Evolutionary conservation across 495 filamentous ascomycete species (phyloP).

Genomic region (Wilcoxina mikolae): DNA sequence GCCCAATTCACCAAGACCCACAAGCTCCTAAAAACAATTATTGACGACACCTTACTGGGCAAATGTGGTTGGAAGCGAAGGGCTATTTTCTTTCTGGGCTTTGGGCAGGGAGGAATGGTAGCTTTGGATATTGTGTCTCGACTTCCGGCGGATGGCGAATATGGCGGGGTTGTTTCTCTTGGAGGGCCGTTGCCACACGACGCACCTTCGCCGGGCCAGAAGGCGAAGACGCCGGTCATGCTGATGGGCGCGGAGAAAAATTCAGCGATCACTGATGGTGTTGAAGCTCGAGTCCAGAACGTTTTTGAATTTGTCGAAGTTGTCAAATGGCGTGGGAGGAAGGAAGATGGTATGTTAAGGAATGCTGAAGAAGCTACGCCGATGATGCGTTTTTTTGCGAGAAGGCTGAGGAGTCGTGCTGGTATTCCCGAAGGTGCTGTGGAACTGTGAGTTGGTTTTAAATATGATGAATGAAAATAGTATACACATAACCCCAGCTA

Average conservation of each 20-base stretch:
- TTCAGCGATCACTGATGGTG: slow-evolving; percentile 46
- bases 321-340: slow-evolving; percentile 51
- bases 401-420: slow-evolving; percentile 45
- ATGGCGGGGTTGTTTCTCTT: slow-evolving; percentile 57
- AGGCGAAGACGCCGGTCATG: slow-evolving; percentile 57
- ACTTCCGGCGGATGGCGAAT: slow-evolving; percentile 20
- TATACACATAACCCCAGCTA: background rate
- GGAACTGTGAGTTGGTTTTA: slow-evolving; percentile 9
- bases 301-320: slow-evolving; percentile 61
- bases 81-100: slow-evolving; percentile 68
- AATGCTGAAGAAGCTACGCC: slow-evolving; percentile 79
- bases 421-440: slow-evolving; percentile 25
- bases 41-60: slow-evolving; percentile 44
- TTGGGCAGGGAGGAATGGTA: slow-evolving; percentile 74
- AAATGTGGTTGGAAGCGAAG: slow-evolving; percentile 55
- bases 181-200: slow-evolving; percentile 54
- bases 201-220: slow-evolving; percentile 29
- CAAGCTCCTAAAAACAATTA: slow-evolving; percentile 37
- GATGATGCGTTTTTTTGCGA: slow-evolving; percentile 83
- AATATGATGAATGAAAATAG: too few relatives aligned
- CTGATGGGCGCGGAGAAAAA: slow-evolving; percentile 52
- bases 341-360: slow-evolving; percentile 68
- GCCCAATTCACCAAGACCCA: slow-evolving; percentile 52
- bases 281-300: slow-evolving; percentile 45
- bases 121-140: slow-evolving; percentile 46